Evolutionary conservation across 371 early-diverging fungal species (phyloP).

Genomic region (Actinomucor elegans): DNA sequence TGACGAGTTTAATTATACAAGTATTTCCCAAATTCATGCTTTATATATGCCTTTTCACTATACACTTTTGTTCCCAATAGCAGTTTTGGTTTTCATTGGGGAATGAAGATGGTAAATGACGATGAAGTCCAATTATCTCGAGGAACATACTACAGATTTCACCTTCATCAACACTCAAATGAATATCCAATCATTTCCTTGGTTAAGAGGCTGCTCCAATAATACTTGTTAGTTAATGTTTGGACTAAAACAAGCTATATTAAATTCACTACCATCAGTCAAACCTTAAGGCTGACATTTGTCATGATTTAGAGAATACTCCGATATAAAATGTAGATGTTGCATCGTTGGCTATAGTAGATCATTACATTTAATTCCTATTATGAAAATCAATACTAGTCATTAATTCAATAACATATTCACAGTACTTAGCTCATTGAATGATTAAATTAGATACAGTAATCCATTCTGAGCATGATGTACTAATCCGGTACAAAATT

Average conservation of each 20-base stretch:
- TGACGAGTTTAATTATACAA: too few species aligned
- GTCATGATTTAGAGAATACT: too few species aligned
- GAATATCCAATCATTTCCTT: neutral
- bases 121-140: neutral
- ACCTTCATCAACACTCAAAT: neutral
- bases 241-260: conserved; percentile 8
- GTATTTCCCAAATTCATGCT: neutral
- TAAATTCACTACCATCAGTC: neutral
- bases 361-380: too few species aligned
- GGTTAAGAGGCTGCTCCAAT: neutral
- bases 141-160: neutral
- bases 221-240: conserved; percentile 2
- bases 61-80: neutral
- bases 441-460: too few species aligned
- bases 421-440: too few species aligned
- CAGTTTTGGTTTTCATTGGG: neutral
- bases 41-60: neutral
- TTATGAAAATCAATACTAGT: too few species aligned
- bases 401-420: too few species aligned
- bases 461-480: too few species aligned
- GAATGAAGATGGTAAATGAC: neutral
- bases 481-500: too few species aligned
- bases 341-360: too few species aligned
- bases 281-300: neutral
- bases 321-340: too few species aligned